phyloP scores from a whole-genome alignment of 2,329 filamentous ascomycete genomes.

The Aspergillus glaucus region DNA sequence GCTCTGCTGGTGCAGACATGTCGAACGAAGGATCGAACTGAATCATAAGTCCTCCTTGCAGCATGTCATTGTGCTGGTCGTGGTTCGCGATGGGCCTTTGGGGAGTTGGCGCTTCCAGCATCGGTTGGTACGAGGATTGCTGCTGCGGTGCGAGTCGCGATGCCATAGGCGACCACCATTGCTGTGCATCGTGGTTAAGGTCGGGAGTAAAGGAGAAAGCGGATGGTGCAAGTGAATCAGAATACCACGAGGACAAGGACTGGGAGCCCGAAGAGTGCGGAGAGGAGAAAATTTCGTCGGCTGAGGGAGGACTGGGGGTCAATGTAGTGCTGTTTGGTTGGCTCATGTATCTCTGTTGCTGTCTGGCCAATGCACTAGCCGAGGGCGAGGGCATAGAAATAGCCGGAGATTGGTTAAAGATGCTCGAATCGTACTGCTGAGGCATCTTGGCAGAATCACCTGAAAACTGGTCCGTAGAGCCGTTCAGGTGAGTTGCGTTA shows the following conservation, averaged over 20 bases:
- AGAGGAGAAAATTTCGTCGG: constrained; percentile 34
- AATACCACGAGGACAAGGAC: constrained; percentile 37
- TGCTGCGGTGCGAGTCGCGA: constrained; percentile 29
- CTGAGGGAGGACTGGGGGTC: constrained; percentile 30
- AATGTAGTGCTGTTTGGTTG: constrained; percentile 24
- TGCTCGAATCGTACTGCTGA: constrained; percentile 25
- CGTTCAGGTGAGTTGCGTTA: constrained; percentile 25
- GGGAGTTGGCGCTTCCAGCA: constrained; percentile 28
- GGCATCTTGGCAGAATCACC: constrained; percentile 24
- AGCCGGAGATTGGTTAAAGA: constrained; percentile 29
- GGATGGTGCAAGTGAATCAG: constrained; percentile 32
- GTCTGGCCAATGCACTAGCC: constrained; percentile 20
- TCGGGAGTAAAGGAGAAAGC: constrained; percentile 35
- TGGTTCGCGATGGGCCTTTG: constrained; percentile 26
- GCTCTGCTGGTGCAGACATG: constrained; percentile 21
- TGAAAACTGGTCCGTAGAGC: constrained; percentile 30
- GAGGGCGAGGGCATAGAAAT: constrained; percentile 30
- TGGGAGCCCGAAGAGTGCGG: constrained; percentile 34
- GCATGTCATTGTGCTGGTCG: constrained; percentile 25
- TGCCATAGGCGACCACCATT: constrained; percentile 38
- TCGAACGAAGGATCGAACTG: constrained; percentile 33
- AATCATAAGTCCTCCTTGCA: constrained; percentile 37
- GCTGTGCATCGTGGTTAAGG: constrained; percentile 31
- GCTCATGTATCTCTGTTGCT: constrained; percentile 28
- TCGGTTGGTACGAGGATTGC: constrained; percentile 30